Percentiles rank a stretch among this genome's conserved stretches.
Conservation (phyloP, 163 green algal genomes). For the Smithsoniella earleae region DNA sequence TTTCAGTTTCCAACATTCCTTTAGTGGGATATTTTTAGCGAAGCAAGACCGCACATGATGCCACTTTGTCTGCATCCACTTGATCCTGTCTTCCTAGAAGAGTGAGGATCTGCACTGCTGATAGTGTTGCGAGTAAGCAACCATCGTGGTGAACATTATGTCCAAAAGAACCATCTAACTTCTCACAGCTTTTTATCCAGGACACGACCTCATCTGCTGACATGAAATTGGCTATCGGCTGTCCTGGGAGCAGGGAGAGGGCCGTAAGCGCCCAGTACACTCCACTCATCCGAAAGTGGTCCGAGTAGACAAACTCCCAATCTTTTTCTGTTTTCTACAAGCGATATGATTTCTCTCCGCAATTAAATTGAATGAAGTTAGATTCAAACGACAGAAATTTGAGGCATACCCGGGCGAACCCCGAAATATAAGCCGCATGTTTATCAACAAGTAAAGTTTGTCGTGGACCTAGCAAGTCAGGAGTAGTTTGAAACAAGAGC, state of each 20-base stretch:
- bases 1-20: too few relatives aligned
- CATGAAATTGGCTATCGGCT: conserved; percentile 15
- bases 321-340: conserved; percentile 51
- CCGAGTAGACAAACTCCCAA: conserved; percentile 83
- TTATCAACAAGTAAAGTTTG: conserved; percentile 59
- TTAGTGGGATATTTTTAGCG: too few relatives aligned
- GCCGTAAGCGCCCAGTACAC: conserved; percentile 96
- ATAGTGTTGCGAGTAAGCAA: conserved; percentile 93
- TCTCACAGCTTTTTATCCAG: conserved; percentile 59
- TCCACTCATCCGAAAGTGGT: conserved; percentile 94
- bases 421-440: conserved; percentile 60
- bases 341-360: too few relatives aligned
- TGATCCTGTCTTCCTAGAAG: conserved; percentile 71
- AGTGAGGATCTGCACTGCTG: conserved; percentile 81
- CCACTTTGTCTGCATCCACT: conserved; percentile 61
- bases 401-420: conserved; percentile 47
- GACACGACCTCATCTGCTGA: conserved; percentile 27
- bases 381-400: too few relatives aligned
- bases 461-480: too few relatives aligned
- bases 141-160: conserved; percentile 78
- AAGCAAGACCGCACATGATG: conserved; percentile 60
- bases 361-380: too few relatives aligned
- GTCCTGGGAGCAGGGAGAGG: conserved; percentile 63
- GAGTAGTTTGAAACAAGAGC: conserved; percentile 35
- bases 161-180: conserved; percentile 71